Base-by-base conservation (phyloP, 1,284 basidiomycete species). In the Apiotrichum laibachii region DNA sequence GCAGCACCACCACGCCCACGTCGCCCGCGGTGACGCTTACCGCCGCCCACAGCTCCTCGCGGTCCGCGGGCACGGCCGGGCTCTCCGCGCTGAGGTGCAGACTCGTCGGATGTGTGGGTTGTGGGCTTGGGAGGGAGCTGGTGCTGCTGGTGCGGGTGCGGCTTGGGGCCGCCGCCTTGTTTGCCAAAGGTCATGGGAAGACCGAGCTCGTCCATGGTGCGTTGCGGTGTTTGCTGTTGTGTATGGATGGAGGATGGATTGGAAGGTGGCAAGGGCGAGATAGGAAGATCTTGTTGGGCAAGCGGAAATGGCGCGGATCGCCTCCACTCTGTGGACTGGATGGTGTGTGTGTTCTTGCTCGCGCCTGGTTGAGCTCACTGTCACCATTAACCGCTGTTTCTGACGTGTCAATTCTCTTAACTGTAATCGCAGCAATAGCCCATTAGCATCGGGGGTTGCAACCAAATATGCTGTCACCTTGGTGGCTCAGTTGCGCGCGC, bases 161-260 rank as follows among this genome's bases (percentile, higher is more conserved):
- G 48, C 21, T 35, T 19, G 26, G 39, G n/a, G 47, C 22, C 21
- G 34, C n/a, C 21, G 55, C 46, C 21, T 49, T 64, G 60, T 48
- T 73, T 74, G 16, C 72, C 72, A 44, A 74, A 74, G 13, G 66
- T 46, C 19, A 66, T 57, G 2, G 72, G 72, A 18, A 74, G 63
- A 26, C 71, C 70, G 35, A 65, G 52, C 3, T 58, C 59, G 55
- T 72, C 69, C 72, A 73, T 72, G 47, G 34, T 50, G n/a, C 21
- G 19, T 12, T 37, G 48, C 37, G 48, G n/a, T 53, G 42, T 26
- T 34, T 50, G 33, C 16, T n/a, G 34, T 35, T 50, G 51, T 31
- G 26, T 31, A 31, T 31, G 7, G 26, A 31, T 31, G 26, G 26
- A 31, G 26, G 26, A 31, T 31, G 26, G 22, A 10, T 9, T 35